Evolutionary conservation across 2,329 filamentous ascomycete species (phyloP).

Genomic region (Chaetomiaceae sp.): DNA sequence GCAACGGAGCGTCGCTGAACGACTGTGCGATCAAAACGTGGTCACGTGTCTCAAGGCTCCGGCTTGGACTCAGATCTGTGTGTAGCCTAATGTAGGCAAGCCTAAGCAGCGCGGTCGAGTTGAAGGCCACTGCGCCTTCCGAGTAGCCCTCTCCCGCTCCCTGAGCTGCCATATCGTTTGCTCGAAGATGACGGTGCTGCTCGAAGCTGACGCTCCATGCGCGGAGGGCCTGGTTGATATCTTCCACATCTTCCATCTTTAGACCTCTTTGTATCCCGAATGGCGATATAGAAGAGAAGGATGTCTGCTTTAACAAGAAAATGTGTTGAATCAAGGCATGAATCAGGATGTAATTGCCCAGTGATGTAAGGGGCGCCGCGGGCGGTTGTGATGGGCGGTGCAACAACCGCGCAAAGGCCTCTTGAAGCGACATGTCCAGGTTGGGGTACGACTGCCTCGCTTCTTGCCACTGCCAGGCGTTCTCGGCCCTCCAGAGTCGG

Average conservation of each 20-base stretch:
- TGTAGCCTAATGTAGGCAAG: conserved; percentile 62
- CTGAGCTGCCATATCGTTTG: conserved; percentile 42
- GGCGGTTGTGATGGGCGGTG: conserved; percentile 47
- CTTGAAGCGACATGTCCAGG: conserved; percentile 52
- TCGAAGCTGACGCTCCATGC: conserved; percentile 58
- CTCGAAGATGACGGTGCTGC: conserved; percentile 49
- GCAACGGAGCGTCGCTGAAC: conserved; percentile 54
- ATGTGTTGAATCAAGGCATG: conserved; percentile 70
- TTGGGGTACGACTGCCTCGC: conserved; percentile 47
- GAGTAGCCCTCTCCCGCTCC: conserved; percentile 47
- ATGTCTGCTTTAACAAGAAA: conserved; percentile 63
- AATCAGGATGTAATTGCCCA: conserved; percentile 68
- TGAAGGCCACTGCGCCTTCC: conserved; percentile 61
- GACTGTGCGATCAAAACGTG: conserved; percentile 57
- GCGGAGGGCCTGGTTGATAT: conserved; percentile 51
- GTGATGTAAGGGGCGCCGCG: conserved; percentile 49
- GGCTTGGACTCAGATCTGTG: conserved; percentile 58
- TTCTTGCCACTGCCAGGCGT: conserved; percentile 57
- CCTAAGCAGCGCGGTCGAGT: conserved; percentile 57
- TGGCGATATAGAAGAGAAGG: conserved; percentile 45
- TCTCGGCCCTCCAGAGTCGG: conserved; percentile 54
- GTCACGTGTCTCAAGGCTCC: conserved; percentile 62
- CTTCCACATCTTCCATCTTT: conserved; percentile 52
- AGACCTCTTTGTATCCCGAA: conserved; percentile 49
- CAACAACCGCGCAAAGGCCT: conserved; percentile 53